Percentiles rank a stretch among this genome's conserved stretches.
Evolutionary conservation across 306 rosid species (phyloP).

Genomic region (Prunus mira): DNA sequence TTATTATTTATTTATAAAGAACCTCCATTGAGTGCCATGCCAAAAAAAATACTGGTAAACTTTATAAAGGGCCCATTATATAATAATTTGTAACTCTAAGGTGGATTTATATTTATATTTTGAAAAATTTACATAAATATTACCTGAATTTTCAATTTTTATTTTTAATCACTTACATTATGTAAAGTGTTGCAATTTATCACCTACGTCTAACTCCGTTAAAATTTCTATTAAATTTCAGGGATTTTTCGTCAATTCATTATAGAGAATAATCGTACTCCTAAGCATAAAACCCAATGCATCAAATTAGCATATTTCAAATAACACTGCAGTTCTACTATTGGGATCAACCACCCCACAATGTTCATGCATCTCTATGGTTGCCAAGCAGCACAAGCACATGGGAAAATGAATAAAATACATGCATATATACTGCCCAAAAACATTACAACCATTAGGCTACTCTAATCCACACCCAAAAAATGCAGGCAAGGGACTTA

Average conservation of each 20-base stretch:
- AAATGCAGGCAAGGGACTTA: not conserved
- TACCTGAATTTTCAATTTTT: too few species aligned
- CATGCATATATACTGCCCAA: not conserved
- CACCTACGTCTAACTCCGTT: too few species aligned
- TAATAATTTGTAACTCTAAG: too few species aligned
- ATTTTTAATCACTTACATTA: too few species aligned
- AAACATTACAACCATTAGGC: not conserved
- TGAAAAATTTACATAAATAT: too few species aligned
- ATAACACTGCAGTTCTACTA: conserved; percentile 90
- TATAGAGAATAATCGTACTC: conserved; percentile 51
- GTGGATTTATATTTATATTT: too few species aligned
- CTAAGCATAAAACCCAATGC: conserved; percentile 68
- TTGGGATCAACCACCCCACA: conserved; percentile 94
- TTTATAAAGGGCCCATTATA: too few species aligned
- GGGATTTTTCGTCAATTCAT: not conserved
- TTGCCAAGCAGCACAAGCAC: conserved; percentile 76
- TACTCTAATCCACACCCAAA: not conserved
- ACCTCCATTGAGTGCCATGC: too few species aligned
- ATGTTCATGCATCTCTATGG: conserved; percentile 97
- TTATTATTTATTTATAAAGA: too few species aligned
- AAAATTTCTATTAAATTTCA: too few species aligned
- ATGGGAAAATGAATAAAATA: not conserved
- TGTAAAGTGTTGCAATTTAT: too few species aligned
- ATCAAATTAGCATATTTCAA: conserved; percentile 65
- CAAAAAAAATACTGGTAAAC: too few species aligned